phyloP scores from a whole-genome alignment of 306 rosid genomes.

The Dicorynia guianensis region DNA sequence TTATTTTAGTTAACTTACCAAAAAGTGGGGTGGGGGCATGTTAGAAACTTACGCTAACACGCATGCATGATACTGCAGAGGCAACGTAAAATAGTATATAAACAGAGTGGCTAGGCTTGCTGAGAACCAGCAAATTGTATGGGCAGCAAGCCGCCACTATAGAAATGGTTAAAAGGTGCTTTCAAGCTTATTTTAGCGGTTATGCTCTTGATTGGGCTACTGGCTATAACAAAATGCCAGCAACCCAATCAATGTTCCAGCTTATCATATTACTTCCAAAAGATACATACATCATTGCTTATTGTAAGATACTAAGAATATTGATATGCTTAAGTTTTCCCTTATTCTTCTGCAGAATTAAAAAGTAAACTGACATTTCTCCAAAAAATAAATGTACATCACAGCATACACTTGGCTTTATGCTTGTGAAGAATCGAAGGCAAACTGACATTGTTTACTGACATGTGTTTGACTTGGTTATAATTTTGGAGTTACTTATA shows the following conservation, averaged over 20 bases:
- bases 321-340: background rate
- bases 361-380: too few species aligned
- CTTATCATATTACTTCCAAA: conserved; percentile 1
- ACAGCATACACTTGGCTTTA: too few species aligned
- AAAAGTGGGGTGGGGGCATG: background rate
- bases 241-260: conserved; percentile 15
- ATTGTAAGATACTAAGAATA: background rate
- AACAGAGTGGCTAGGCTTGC: conserved; percentile 1
- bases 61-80: background rate
- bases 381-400: too few species aligned
- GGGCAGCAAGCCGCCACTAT: background rate
- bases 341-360: background rate
- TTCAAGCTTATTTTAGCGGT: background rate
- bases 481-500: background rate
- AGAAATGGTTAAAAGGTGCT: conserved; percentile 1
- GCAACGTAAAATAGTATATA: conserved; percentile 18
- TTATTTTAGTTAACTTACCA: background rate
- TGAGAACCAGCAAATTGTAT: conserved; percentile 1
- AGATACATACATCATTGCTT: conserved; percentile 5
- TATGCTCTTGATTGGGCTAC: background rate
- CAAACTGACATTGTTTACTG: background rate
- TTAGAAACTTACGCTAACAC: conserved; percentile 5
- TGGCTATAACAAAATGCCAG: background rate
- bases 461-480: background rate
- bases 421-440: background rate